A percentile compares a stretch with the other conserved stretches of the same genome.
Evolutionary conservation across 257 asterid species (phyloP).

Genomic region (Marsdenia floribunda): DNA sequence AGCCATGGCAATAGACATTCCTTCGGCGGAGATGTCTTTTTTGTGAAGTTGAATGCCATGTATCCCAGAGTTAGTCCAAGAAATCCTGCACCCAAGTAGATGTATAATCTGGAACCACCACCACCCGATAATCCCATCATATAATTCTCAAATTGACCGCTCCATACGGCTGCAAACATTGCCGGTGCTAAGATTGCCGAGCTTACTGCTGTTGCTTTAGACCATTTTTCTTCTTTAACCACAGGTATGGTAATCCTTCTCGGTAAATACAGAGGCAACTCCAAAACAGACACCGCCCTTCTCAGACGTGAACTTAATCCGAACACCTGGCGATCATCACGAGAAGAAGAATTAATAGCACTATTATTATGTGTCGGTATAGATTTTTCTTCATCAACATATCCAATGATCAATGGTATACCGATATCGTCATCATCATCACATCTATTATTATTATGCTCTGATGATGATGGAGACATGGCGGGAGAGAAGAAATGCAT

Average conservation of each 20-base stretch:
- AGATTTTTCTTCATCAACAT: slow-evolving; percentile 39
- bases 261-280: slow-evolving; percentile 66
- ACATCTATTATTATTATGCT: no score
- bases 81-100: slow-evolving; percentile 21
- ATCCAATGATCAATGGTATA: slow-evolving; percentile 34
- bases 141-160: slow-evolving; percentile 7
- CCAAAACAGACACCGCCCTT: slow-evolving; percentile 24
- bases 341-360: no score
- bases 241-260: slow-evolving; percentile 67
- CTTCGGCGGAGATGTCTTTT: slow-evolving; percentile 49
- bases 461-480: not conserved
- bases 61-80: slow-evolving; percentile 45
- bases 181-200: slow-evolving; percentile 53
- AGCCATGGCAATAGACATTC: slow-evolving; percentile 55
- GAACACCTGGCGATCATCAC: no score
- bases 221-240: slow-evolving; percentile 60
- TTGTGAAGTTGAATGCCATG: slow-evolving; percentile 31
- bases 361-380: no score
- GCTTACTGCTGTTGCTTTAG: slow-evolving; percentile 43
- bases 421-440: slow-evolving; percentile 19
- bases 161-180: slow-evolving; percentile 37
- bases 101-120: not conserved
- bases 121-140: not conserved
- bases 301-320: not conserved
- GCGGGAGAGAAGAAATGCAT: slow-evolving; percentile 41